Percentiles rank a stretch among this genome's conserved stretches.
phyloP scores from a whole-genome alignment of 1,284 basidiomycete genomes.

The Thecaphora thlaspeos region DNA sequence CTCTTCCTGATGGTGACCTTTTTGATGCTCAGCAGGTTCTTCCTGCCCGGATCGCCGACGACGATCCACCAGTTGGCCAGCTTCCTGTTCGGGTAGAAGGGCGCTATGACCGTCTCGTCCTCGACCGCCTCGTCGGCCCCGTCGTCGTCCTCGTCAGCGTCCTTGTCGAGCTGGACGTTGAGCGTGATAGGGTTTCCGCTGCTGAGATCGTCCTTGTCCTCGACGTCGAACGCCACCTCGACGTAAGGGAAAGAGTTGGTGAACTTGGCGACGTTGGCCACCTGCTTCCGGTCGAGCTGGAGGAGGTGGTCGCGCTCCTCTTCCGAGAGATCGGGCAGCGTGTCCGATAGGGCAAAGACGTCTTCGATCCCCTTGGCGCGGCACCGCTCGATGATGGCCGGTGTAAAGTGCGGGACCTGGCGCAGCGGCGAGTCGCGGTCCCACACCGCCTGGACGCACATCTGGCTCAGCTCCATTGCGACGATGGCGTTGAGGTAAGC shows the following conservation, averaged over 20 bases:
- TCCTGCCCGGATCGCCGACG: constrained; percentile 73
- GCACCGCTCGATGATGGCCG: constrained; percentile 73
- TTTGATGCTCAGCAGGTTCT: constrained; percentile 86
- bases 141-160: constrained; percentile 78
- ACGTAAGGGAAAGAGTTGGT: constrained; percentile 63
- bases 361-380: constrained; percentile 60
- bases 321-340: constrained; percentile 45
- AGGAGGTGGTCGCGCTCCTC: constrained; percentile 67
- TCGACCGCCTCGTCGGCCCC: constrained; percentile 61
- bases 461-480: constrained; percentile 98
- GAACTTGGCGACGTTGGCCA: constrained; percentile 65
- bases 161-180: constrained; percentile 77
- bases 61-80: constrained; percentile 97
- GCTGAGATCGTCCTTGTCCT: constrained; percentile 68
- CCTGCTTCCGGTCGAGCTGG: constrained; percentile 77
- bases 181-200: constrained; percentile 80
- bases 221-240: constrained; percentile 77
- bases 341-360: constrained; percentile 48
- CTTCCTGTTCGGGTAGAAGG: constrained; percentile 87
- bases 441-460: constrained; percentile 98
- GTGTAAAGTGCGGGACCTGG: constrained; percentile 92
- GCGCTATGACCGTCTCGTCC: constrained; percentile 75
- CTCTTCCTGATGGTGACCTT: constrained; percentile 75
- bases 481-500: constrained; percentile 90
- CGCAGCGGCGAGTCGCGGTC: constrained; percentile 74